These are phyloP conservation scores for Spergularia marina DNA, from an alignment of 148 eudicot genomes.

Conservation along the genomic window DNA sequence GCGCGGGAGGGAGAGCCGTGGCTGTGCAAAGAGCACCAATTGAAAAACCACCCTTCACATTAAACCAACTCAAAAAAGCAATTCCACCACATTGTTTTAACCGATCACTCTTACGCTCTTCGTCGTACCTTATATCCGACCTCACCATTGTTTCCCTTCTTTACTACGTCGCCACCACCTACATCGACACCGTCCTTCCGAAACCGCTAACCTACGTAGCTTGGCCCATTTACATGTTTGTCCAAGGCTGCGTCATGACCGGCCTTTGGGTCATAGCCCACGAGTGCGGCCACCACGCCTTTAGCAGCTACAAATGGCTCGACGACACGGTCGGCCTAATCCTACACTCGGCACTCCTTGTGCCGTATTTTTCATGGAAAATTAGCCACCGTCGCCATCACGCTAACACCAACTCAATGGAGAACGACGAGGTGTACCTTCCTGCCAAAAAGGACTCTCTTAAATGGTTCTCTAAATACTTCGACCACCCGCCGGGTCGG, in stretches of 20 bases:
- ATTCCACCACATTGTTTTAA: conserved; percentile 84
- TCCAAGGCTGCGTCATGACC: conserved; percentile 33
- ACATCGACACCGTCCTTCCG: conserved; percentile 56
- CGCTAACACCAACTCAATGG: conserved; percentile 75
- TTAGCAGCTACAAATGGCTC: conserved; percentile 36
- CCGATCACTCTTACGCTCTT: conserved; percentile 64
- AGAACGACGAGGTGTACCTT: conserved; percentile 77
- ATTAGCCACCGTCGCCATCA: conserved; percentile 86
- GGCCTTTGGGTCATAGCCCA: conserved; percentile 39
- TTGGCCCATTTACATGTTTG: conserved; percentile 54
- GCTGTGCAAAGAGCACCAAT: conserved; percentile 47
- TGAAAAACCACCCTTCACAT: conserved; percentile 68
- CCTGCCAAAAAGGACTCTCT: conserved; percentile 44
- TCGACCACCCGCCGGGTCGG: conserved; percentile 68
- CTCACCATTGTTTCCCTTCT: conserved; percentile 47
- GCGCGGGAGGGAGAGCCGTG: conserved; percentile 58
- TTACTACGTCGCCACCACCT: conserved; percentile 54
- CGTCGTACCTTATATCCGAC: conserved; percentile 55
- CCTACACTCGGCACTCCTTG: conserved; percentile 67
- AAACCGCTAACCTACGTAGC: conserved; percentile 48
- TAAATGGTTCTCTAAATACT: conserved; percentile 45
- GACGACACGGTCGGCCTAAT: conserved; percentile 67
- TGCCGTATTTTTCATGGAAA: conserved; percentile 85
- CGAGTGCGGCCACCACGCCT: conserved; percentile 38
- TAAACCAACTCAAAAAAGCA: conserved; percentile 62